Evolutionary conservation across 805 yeast genomes (phyloP).

Genomic region (Suhomyces prunicola): DNA sequence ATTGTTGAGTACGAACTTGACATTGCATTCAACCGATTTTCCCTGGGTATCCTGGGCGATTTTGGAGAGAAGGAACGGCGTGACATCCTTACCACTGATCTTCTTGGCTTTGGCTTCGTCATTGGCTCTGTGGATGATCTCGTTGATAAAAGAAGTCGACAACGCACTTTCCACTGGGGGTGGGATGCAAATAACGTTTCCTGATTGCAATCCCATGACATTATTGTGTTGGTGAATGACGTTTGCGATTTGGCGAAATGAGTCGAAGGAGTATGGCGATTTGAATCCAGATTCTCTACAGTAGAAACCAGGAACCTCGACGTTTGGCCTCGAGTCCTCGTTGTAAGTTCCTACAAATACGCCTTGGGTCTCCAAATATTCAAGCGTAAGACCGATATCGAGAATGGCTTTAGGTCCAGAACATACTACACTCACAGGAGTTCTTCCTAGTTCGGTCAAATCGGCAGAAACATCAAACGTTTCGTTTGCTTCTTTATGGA

Average conservation of each 20-base stretch:
- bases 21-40: slow-evolving; percentile 63
- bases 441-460: slow-evolving; percentile 75
- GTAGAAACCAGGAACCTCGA: slow-evolving; percentile 76
- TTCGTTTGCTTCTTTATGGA: slow-evolving; percentile 70
- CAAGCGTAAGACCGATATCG: slow-evolving; percentile 78
- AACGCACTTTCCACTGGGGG: slow-evolving; percentile 68
- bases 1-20: slow-evolving; percentile 74
- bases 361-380: slow-evolving; percentile 86
- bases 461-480: slow-evolving; percentile 87
- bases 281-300: slow-evolving; percentile 68
- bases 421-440: slow-evolving; percentile 87
- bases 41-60: slow-evolving; percentile 72
- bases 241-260: slow-evolving; percentile 57
- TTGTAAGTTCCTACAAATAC: slow-evolving; percentile 75
- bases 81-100: slow-evolving; percentile 67
- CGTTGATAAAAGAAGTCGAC: slow-evolving; percentile 47
- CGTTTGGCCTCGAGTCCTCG: slow-evolving; percentile 39
- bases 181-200: slow-evolving; percentile 77
- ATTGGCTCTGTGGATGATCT: slow-evolving; percentile 57
- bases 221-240: slow-evolving; percentile 47
- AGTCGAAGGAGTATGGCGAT: slow-evolving; percentile 64
- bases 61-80: slow-evolving; percentile 70
- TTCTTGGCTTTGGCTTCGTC: slow-evolving; percentile 50
- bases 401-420: slow-evolving; percentile 87
- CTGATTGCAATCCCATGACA: slow-evolving; percentile 54